Conservation (phyloP, 805 yeast genomes). For the Lachancea fermentati region DNA sequence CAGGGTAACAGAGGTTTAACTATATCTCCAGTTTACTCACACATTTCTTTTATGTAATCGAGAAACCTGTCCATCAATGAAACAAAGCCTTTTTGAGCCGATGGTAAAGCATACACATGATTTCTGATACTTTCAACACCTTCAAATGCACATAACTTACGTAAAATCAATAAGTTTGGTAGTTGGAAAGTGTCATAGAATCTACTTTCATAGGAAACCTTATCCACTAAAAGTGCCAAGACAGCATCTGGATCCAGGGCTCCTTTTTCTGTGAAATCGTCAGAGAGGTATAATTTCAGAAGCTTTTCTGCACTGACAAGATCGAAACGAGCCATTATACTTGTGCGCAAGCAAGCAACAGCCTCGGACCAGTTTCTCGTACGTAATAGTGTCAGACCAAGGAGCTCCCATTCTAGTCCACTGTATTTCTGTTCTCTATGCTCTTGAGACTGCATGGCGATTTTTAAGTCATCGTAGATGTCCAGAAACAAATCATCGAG, state of each 20-base stretch:
- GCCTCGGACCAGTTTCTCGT: conserved; percentile 45
- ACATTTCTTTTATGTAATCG: conserved; percentile 19
- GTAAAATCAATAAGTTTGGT: conserved; percentile 40
- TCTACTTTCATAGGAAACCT: conserved; percentile 56
- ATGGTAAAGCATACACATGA: conserved; percentile 18
- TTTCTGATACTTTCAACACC: conserved; percentile 22
- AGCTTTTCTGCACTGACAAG: conserved; percentile 50
- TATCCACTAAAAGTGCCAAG: conserved; percentile 40
- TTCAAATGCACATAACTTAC: conserved; percentile 29
- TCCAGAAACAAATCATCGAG: conserved; percentile 31
- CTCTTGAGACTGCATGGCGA: conserved; percentile 26
- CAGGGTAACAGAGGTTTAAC: conserved; percentile 7
- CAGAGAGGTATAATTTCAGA: conserved; percentile 36
- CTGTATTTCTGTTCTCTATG: conserved; percentile 40
- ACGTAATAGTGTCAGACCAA: conserved; percentile 51
- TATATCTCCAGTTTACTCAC: neutral
- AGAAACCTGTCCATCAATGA: conserved; percentile 19
- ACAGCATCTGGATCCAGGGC: conserved; percentile 34
- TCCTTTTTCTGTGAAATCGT: conserved; percentile 12
- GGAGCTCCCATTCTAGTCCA: conserved; percentile 69
- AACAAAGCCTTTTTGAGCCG: conserved; percentile 20
- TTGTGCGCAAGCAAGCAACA: conserved; percentile 48
- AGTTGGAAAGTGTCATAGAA: conserved; percentile 56
- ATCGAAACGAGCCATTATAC: conserved; percentile 55
- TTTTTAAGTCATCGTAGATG: conserved; percentile 32